Base-by-base conservation (phyloP, 2,329 filamentous ascomycete species). In the Lecanosticta acicola region DNA sequence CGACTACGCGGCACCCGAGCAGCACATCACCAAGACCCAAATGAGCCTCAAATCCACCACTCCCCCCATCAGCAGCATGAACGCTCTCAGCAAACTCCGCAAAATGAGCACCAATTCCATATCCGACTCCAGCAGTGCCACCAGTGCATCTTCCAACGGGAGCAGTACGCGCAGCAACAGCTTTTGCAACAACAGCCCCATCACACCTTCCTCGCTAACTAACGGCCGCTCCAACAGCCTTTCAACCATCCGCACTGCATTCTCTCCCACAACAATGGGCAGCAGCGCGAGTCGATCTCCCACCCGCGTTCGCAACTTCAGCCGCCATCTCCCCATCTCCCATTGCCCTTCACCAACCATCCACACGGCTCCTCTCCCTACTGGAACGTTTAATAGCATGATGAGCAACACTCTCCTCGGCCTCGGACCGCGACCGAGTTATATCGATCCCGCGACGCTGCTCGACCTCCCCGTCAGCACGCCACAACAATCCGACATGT, bases 1-100 rank as follows among this genome's bases (percentile, higher is more conserved):
- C 64, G 80, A 86, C 58, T 88, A 88, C 58, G 78, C 79, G 1
- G 81, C 85, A 0, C 85, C 85, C 1, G 85, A 90, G 58, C 74
- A 78, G 45, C 78, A 77, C n/a, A 50, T 61, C 19, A 59, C 55
- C 37, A 55, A 54, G 19, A 71, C 71, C 69, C 59, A 72, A 67
- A 32, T 69, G 69, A 17, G 55, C 55, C 17, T 62, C 11, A 45
- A 57, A 20, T 55, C 59, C 7, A 62, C 53, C 32, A 50, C 59
- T 10, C 62, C 62, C 11, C 53, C 57, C 2, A 39, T 58, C 21
- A 62, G 59, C 48, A 60, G 56, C 41, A 54, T 55, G 41, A 50
- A 46, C 19, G 57, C 57, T 2, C 60, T 64, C 47, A 52, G 50
- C 41, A 61, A 53, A 39, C 46, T 63, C 8, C 54, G 60, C 16